Percentiles rank a stretch among this genome's conserved stretches.
Conservation (phyloP, 345 rosid genomes). For the Dipteronia dyeriana region DNA sequence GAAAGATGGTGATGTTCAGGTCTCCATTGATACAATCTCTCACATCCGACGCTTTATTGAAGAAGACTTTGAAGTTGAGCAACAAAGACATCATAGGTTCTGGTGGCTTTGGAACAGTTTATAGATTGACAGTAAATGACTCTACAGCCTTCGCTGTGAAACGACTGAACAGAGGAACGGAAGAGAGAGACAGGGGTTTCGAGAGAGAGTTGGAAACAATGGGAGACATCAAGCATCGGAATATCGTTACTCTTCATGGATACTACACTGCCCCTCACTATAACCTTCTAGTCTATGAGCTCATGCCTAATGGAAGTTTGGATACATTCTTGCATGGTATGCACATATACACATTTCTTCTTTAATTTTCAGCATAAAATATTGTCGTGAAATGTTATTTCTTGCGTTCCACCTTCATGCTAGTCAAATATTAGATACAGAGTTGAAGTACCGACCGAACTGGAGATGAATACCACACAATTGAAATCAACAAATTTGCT, state of each 20-base stretch:
- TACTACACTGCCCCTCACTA: conserved; percentile 59
- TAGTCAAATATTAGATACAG: neutral
- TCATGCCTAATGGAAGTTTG: conserved; percentile 86
- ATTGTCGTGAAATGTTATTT: neutral
- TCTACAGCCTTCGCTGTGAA: conserved; percentile 73
- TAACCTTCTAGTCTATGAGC: conserved; percentile 82
- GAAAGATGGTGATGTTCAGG: conserved; percentile 79
- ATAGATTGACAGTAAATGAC: conserved; percentile 53
- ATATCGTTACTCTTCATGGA: conserved; percentile 83
- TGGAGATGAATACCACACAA: neutral
- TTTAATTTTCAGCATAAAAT: neutral
- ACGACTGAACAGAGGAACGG: conserved; percentile 61
- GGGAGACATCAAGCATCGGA: conserved; percentile 89
- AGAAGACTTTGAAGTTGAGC: conserved; percentile 61
- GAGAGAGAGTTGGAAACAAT: conserved; percentile 78
- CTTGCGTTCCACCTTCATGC: neutral
- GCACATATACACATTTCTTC: neutral
- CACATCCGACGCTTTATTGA: conserved; percentile 49
- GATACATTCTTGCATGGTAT: conserved; percentile 63
- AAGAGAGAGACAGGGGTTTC: conserved; percentile 74
- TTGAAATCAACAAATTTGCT: neutral
- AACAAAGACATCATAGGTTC: conserved; percentile 79
- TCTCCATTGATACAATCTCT: conserved; percentile 56
- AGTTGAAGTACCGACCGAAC: neutral
- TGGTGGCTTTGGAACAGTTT: conserved; percentile 83